A percentile compares a stretch with the other conserved stretches of the same genome.
Conservation (phyloP, 2,329 filamentous ascomycete genomes). For the Xylariaceae sp. region DNA sequence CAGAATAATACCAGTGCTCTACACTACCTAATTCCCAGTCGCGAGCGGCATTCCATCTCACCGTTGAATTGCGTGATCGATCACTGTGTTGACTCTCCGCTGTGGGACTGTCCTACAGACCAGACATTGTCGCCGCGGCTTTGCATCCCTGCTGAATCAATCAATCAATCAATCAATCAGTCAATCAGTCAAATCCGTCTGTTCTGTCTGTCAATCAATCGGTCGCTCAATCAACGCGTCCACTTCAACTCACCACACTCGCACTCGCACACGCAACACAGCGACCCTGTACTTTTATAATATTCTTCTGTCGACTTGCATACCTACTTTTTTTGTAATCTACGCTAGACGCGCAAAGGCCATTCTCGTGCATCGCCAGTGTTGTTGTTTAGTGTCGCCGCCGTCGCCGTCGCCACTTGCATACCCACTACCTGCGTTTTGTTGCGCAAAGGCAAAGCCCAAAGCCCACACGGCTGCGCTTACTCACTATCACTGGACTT, state of each 20-base stretch:
- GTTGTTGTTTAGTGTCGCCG: conserved; percentile 8
- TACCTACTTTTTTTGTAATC: conserved; percentile 21
- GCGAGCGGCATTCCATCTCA: conserved; percentile 14
- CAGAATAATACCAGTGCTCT: conserved; percentile 17
- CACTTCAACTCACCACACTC: not conserved
- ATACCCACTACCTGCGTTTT: not conserved
- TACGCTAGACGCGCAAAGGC: conserved; percentile 22
- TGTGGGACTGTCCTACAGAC: conserved; percentile 16
- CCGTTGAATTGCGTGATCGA: conserved; percentile 23
- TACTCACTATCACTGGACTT: conserved; percentile 1
- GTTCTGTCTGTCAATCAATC: conserved; percentile 3
- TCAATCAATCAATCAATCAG: conserved; percentile 15
- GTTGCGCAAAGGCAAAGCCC: conserved; percentile 8
- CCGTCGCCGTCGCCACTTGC: conserved; percentile 2
- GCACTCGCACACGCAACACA: not conserved
- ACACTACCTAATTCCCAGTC: conserved; percentile 14
- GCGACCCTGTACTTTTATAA: conserved; percentile 18
- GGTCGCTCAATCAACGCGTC: conserved; percentile 10
- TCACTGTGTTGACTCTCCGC: conserved; percentile 17
- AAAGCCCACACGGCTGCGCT: not conserved
- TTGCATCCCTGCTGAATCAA: conserved; percentile 6
- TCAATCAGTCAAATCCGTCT: conserved; percentile 11
- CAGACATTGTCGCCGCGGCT: conserved; percentile 23
- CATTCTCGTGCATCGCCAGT: conserved; percentile 17
- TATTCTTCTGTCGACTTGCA: conserved; percentile 7